These are phyloP conservation scores for Schizonepeta tenuifolia DNA, from an alignment of 257 asterid species.

Conservation along the genomic window DNA sequence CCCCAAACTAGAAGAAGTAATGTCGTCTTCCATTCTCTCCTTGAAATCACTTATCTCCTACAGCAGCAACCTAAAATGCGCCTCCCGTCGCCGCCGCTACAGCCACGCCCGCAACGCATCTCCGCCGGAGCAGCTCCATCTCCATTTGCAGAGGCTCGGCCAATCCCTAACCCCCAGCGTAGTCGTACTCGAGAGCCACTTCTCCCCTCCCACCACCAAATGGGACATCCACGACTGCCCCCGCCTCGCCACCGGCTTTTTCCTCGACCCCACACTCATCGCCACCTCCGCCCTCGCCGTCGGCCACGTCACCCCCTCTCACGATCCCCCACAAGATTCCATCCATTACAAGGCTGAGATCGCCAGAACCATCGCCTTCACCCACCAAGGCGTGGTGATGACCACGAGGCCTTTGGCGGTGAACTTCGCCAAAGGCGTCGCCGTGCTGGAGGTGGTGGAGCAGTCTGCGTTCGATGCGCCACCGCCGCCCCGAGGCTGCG, in stretches of 20 bases:
- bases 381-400: background rate
- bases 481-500: background rate
- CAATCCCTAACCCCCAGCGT: background rate
- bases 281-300: constrained; percentile 16
- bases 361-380: constrained; percentile 15
- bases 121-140: background rate
- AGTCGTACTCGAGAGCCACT: constrained; percentile 25
- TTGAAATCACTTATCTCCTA: background rate
- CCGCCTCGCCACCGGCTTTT: constrained; percentile 17
- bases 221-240: constrained; percentile 7
- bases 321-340: background rate
- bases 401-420: background rate
- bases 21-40: constrained; percentile 6
- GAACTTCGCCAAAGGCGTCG: background rate
- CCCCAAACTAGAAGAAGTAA: background rate
- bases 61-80: background rate
- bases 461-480: background rate
- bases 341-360: background rate
- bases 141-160: background rate
- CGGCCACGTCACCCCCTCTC: background rate
- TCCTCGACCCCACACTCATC: constrained; percentile 17
- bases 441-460: constrained; percentile 11
- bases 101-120: background rate
- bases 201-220: background rate
- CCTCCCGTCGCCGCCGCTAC: background rate